Conservation (phyloP, 2,329 filamentous ascomycete genomes). For the Cercospora nicotianae region DNA sequence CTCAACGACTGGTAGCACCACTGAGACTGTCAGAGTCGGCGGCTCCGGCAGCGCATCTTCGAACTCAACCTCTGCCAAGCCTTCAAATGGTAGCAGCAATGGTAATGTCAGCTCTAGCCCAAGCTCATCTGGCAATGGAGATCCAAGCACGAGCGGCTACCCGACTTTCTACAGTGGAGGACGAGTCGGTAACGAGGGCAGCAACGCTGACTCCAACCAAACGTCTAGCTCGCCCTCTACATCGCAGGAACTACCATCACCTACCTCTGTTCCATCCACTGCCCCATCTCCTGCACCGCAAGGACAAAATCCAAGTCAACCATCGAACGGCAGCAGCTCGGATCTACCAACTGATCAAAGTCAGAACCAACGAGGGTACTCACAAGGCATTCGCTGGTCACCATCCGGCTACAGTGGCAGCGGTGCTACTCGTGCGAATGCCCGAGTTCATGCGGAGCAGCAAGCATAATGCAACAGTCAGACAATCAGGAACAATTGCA, state of each 20-base stretch:
- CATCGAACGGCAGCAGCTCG: no score
- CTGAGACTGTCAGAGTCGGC: background rate
- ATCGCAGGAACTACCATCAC: background rate
- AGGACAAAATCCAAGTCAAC: no score
- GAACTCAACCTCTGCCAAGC: background rate
- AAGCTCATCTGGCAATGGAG: background rate
- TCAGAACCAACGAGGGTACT: background rate
- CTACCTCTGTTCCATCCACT: background rate
- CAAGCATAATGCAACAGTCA: no score
- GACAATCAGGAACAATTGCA: background rate
- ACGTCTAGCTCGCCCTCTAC: background rate
- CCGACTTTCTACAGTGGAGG: background rate
- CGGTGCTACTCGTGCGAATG: background rate
- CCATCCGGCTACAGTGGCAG: background rate
- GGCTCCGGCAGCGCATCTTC: background rate
- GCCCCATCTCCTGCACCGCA: background rate
- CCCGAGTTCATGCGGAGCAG: background rate
- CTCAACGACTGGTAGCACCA: background rate
- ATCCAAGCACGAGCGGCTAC: background rate
- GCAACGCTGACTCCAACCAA: background rate
- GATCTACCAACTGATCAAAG: background rate
- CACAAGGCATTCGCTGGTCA: background rate
- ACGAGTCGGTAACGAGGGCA: background rate
- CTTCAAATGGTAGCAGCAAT: background rate
- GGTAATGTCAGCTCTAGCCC: background rate